These are phyloP conservation scores for Benincasa hispida DNA, from an alignment of 306 rosid genomes.

Conservation along the genomic window DNA sequence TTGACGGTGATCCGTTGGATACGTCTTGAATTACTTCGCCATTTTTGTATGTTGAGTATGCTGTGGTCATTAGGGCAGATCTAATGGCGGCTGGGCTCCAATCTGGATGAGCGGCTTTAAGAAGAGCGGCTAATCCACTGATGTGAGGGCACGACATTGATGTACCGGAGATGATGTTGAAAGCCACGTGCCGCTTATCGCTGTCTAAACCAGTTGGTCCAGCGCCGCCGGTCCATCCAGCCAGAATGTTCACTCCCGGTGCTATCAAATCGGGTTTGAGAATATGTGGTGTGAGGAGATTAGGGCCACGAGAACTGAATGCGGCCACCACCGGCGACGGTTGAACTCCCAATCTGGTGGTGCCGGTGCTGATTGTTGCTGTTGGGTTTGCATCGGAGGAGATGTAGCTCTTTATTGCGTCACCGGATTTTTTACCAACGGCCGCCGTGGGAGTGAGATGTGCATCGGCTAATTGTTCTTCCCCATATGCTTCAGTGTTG, in stretches of 20 bases:
- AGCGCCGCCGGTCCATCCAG: conserved; percentile 67
- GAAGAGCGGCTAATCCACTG: conserved; percentile 67
- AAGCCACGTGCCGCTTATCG: conserved; percentile 48
- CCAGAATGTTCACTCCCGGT: conserved; percentile 91
- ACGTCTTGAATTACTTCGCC: conserved; percentile 47
- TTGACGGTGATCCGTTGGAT: conserved; percentile 46
- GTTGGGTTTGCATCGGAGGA: conserved; percentile 38
- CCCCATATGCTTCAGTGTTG: conserved; percentile 51
- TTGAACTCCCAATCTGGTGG: conserved; percentile 45
- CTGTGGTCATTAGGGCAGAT: conserved; percentile 94
- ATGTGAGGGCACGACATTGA: conserved; percentile 98
- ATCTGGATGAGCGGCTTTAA: conserved; percentile 62
- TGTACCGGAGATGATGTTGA: conserved; percentile 78
- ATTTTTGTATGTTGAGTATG: conserved; percentile 46
- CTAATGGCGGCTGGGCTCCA: conserved; percentile 88
- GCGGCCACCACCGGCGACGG: conserved; percentile 85
- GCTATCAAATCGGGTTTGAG: conserved; percentile 93
- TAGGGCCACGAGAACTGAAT: conserved; percentile 95
- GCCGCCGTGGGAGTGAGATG: conserved; percentile 50
- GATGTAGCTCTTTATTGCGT: conserved; percentile 44
- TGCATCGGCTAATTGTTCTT: conserved; percentile 57
- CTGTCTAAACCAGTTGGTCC: conserved; percentile 47
- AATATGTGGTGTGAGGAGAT: conserved; percentile 42
- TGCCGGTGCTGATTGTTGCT: conserved; percentile 31
- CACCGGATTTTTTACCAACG: conserved; percentile 43